Conservation (phyloP, 108 stramenopile species). For the Nitzschia putrida region DNA sequence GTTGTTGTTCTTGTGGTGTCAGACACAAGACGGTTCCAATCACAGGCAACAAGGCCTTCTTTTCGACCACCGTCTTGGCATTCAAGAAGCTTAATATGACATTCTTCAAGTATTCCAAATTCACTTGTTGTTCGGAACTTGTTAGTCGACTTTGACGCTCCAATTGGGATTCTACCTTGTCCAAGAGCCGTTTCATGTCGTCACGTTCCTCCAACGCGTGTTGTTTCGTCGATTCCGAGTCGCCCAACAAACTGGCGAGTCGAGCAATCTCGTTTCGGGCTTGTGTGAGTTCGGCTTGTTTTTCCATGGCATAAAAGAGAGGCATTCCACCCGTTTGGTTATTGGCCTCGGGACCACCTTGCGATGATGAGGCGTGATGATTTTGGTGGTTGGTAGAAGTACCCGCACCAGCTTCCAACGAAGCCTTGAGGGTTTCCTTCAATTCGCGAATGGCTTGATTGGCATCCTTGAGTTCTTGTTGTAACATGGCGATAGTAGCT, state of each 20-base stretch:
- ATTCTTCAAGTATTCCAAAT: conserved; percentile 87
- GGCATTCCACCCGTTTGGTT: conserved; percentile 49
- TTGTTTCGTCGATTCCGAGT: conserved; percentile 71
- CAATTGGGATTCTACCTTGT: conserved; percentile 66
- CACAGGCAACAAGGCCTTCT: conserved; percentile 76
- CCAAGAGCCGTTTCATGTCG: conserved; percentile 66
- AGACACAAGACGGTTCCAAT: conserved; percentile 81
- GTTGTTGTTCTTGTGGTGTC: conserved; percentile 70
- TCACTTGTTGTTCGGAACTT: conserved; percentile 47
- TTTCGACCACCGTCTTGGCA: conserved; percentile 65
- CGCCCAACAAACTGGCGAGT: conserved; percentile 72
- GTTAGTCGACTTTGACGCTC: conserved; percentile 58
- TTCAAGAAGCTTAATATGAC: conserved; percentile 82
- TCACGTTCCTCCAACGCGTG: conserved; percentile 77
- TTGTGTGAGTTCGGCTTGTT: conserved; percentile 84
- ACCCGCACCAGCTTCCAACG: conserved; percentile 30
- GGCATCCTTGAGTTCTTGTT: conserved; percentile 75
- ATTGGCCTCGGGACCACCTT: conserved; percentile 1
- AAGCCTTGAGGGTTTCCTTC: conserved; percentile 72
- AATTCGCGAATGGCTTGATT: conserved; percentile 78
- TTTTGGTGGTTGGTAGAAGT: no score
- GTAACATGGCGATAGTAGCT: conserved; percentile 77
- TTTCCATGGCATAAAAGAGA: conserved; percentile 87
- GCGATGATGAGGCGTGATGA: neutral
- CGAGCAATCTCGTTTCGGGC: conserved; percentile 84